A percentile compares a stretch with the other conserved stretches of the same genome.
phyloP scores from a whole-genome alignment of 345 rosid genomes.

The Bruguiera gymnorhiza region DNA sequence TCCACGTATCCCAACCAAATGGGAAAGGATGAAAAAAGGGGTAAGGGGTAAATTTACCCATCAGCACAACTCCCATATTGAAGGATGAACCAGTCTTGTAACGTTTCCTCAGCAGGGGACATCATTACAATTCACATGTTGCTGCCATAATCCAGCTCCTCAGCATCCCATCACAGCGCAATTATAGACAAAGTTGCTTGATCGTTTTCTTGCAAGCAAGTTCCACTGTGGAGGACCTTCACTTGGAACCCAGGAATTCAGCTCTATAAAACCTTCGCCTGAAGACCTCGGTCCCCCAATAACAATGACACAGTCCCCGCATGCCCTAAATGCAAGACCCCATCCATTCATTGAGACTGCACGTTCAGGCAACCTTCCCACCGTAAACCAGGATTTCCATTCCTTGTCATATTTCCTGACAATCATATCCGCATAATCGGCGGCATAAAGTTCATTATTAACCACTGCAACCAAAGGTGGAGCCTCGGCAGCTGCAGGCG shows the following conservation, averaged over 20 bases:
- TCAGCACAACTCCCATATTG: constrained; percentile 45
- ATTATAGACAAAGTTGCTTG: constrained; percentile 85
- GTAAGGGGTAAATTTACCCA: constrained; percentile 49
- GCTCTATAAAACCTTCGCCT: constrained; percentile 78
- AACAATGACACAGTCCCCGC: constrained; percentile 78
- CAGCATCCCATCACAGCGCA: constrained; percentile 98
- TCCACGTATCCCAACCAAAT: constrained; percentile 35
- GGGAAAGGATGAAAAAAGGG: constrained; percentile 36
- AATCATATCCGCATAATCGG: constrained; percentile 80
- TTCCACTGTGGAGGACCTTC: constrained; percentile 76
- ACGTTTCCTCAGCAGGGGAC: constrained; percentile 32
- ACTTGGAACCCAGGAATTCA: constrained; percentile 81
- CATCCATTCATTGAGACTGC: constrained; percentile 88
- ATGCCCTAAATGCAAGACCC: constrained; percentile 95
- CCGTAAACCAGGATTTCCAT: constrained; percentile 49
- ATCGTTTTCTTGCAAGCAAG: constrained; percentile 68
- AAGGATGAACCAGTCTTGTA: constrained; percentile 38
- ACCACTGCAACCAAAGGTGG: constrained; percentile 93
- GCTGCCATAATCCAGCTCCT: constrained; percentile 29
- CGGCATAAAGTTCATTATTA: constrained; percentile 72
- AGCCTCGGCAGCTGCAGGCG: constrained; percentile 69
- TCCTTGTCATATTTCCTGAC: constrained; percentile 71
- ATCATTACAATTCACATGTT: constrained; percentile 27
- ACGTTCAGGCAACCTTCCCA: constrained; percentile 81
- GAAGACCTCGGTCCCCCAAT: constrained; percentile 79